Evolutionary conservation across 1,284 basidiomycete species (phyloP), one percentile per base, ranked within the genome.

Genomic region (Irpex sp.): DNA sequence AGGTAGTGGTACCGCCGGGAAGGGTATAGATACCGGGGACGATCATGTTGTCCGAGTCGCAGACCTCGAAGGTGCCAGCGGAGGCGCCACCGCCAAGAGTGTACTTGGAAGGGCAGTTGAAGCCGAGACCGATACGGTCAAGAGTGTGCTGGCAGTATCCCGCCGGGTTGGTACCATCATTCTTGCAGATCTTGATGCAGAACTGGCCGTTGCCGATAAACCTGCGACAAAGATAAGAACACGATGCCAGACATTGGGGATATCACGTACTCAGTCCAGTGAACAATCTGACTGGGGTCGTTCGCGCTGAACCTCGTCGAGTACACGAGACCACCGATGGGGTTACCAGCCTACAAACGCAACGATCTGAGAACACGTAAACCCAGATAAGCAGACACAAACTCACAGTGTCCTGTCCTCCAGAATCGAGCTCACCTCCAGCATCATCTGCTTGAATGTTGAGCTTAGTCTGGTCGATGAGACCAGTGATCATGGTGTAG

Each of bases 391-490:
- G n/a, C 15, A 36, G 6, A 31, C 5, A 54, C 8, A 17, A 1
- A 66, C 79, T 72, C 57, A 73, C 72, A 47, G 70, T 60, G 60
- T 73, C 69, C 5, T 60, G 62, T 65, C 86, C 87, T 65, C 85
- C 79, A 61, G 85, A 82, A 70, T 89, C 87, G 49, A 88, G 77
- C 73, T 90, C 87, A 62, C 89, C 89, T 70, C 91, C 91, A 21
- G 71, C 82, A 69, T 93, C 91, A n/a, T 68, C 76, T 0, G 73
- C 36, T 7, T 72, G 62, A 36, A 92, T 73, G 76, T 89, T 84
- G 70, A 91, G 75, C 65, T 75, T 65, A 11, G 76, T 78, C 76
- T 91, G 88, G 71, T 91, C 79, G 66, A 91, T 79, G 76, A 80
- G 83, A 13, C 86, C 89, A 48, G 81, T 77, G 62, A 88, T 77